These are phyloP conservation scores for Crithidia bombi DNA, from an alignment of 208 protist genomes.

Conservation along the genomic window DNA sequence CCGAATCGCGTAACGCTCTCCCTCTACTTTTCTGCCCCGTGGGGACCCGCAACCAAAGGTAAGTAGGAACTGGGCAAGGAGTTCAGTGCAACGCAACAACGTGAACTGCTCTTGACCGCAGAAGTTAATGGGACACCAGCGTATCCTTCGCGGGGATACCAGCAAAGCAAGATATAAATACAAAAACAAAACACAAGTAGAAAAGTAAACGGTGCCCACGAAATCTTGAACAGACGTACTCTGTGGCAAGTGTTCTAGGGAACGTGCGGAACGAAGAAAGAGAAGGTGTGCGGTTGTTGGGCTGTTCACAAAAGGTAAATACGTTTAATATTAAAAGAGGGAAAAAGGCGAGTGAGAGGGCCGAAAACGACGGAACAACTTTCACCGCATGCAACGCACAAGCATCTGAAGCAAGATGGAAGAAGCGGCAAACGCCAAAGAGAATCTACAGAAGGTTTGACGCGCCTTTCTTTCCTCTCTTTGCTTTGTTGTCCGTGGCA, in stretches of 20 bases:
- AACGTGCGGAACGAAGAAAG: constrained; percentile 11
- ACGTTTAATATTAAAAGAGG: too few relatives aligned
- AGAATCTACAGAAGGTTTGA: too few relatives aligned
- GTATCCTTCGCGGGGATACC: constrained; percentile 2
- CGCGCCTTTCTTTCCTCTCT: not conserved
- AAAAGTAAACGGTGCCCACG: constrained; percentile 1
- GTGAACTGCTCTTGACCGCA: not conserved
- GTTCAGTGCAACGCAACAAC: not conserved
- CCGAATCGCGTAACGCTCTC: not conserved
- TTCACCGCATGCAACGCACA: too few relatives aligned
- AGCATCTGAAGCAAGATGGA: too few relatives aligned
- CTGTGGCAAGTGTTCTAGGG: constrained; percentile 1
- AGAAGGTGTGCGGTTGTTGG: constrained; percentile 1
- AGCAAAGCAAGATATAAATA: not conserved
- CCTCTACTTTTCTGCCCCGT: too few relatives aligned
- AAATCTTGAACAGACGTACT: constrained; percentile 7
- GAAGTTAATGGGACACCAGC: not conserved
- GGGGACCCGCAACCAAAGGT: constrained; percentile 5
- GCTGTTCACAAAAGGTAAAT: not conserved
- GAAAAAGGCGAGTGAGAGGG: too few relatives aligned
- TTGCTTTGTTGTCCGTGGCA: too few relatives aligned
- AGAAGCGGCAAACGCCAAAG: too few relatives aligned
- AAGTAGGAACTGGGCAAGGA: constrained; percentile 1
- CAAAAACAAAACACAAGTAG: constrained; percentile 7
- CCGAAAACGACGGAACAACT: too few relatives aligned